A percentile compares a stretch with the other conserved stretches of the same genome.
These are phyloP conservation scores for Chaetomiaceae sp. DNA, from an alignment of 2,329 filamentous ascomycete genomes.

Conservation along the genomic window DNA sequence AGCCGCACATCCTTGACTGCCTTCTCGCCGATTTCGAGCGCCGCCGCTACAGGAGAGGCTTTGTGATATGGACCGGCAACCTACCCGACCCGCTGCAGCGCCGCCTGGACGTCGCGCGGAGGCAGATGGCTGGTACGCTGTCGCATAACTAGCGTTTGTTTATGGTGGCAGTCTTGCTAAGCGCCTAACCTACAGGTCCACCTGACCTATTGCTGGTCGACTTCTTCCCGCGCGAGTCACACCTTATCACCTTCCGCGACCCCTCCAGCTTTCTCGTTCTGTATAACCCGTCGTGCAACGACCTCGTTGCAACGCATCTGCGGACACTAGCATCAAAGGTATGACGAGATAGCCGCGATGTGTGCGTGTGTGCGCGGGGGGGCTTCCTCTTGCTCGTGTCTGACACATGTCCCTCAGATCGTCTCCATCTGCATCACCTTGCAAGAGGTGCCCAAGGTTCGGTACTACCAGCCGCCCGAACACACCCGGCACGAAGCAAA, in stretches of 20 bases:
- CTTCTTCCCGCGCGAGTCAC: slow-evolving; percentile 85
- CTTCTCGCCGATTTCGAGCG: slow-evolving; percentile 87
- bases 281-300: slow-evolving; percentile 86
- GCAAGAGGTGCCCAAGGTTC: slow-evolving; percentile 89
- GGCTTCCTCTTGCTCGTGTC: neutral
- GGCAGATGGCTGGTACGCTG: slow-evolving; percentile 54
- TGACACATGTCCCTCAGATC: slow-evolving; percentile 46
- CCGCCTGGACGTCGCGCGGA: slow-evolving; percentile 66
- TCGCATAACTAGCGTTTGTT: neutral
- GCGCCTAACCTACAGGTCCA: slow-evolving; percentile 44
- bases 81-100: slow-evolving; percentile 64
- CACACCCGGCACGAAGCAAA: slow-evolving; percentile 76
- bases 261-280: slow-evolving; percentile 93
- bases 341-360: slow-evolving; percentile 9
- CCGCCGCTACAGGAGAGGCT: slow-evolving; percentile 70
- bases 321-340: slow-evolving; percentile 84
- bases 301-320: slow-evolving; percentile 75
- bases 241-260: slow-evolving; percentile 84
- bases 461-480: slow-evolving; percentile 71
- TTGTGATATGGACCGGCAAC: slow-evolving; percentile 78
- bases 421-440: slow-evolving; percentile 82
- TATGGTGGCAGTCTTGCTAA: slow-evolving; percentile 1
- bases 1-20: slow-evolving; percentile 85
- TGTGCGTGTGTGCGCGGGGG: neutral
- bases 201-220: slow-evolving; percentile 73